Base-by-base conservation (phyloP, 1,284 basidiomycete species). In the Fereydounia khargensis region DNA sequence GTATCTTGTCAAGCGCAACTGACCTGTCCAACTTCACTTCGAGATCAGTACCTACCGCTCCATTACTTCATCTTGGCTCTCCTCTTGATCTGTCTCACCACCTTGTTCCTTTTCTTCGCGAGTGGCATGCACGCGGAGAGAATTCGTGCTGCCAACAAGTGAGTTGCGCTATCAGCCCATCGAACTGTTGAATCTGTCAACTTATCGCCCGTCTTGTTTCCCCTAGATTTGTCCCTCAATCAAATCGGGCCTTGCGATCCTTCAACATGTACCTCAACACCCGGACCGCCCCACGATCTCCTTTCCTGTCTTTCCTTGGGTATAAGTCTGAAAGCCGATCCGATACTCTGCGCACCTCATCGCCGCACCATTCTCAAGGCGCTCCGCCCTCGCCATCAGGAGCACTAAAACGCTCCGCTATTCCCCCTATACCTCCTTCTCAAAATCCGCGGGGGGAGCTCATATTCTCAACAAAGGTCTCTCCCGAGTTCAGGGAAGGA, bases 221-320 rank as follows among this genome's bases (percentile, higher is more conserved):
- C n/a, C n/a, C n/a, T n/a, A n/a, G n/a, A n/a, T 98, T 97, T 73
- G 89, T 97, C 16, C 92, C 91, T 1, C 94, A 97, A 68, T 90
- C 92, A 9, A 98, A 98, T 77, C 84, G 87, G 33, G 85, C 91
- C 0, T 80, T 98, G 22, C 83, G 94, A 20, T 87, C 85, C 20
- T 87, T 96, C 77, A 97, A 98, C 77, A 94, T 98, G 85, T 90
- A 91, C 72, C 82, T 98, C 65, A 97, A 97, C 79, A 88, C 94
- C 66, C 86, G 89, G 40, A 85, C 85, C 60, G 85, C 85, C 1
- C 83, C 88, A 78, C 52, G 84, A 4, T 25, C 35, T 6, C 34
- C 28, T 3, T 35, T 42, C 34, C 47, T 48, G 39, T 44, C 45
- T 0, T 32, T 41, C 14, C 25, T 38, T 20, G 21, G 39, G 16